These are phyloP conservation scores for Astrocystis sublimbata DNA, from an alignment of 495 filamentous ascomycete species.

Conservation along the genomic window DNA sequence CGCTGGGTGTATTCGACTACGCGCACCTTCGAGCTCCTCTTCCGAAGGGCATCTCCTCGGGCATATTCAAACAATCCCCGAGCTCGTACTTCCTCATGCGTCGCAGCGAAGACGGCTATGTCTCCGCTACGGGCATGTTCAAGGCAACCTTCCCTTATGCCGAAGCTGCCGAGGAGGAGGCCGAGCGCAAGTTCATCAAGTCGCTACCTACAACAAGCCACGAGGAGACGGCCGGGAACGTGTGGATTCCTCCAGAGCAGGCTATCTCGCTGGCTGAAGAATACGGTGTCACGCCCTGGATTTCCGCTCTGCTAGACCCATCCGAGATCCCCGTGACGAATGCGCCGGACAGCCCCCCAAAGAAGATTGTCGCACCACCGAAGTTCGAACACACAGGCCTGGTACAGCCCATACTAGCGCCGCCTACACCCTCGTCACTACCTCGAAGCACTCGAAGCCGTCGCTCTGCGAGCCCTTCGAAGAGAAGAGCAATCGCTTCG, in stretches of 20 bases:
- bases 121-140: conserved; percentile 99
- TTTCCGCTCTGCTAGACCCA: conserved; percentile 83
- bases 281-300: conserved; percentile 78
- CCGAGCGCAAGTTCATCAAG: conserved; percentile 86
- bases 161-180: conserved; percentile 76
- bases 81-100: conserved; percentile 97
- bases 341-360: conserved; percentile 50
- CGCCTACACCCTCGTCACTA: conserved; percentile 45
- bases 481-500: conserved; percentile 46
- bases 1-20: conserved; percentile 87
- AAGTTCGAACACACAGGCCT: conserved; percentile 53
- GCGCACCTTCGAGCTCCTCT: conserved; percentile 90
- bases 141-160: conserved; percentile 98
- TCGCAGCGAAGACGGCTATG: conserved; percentile 88
- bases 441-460: conserved; percentile 48
- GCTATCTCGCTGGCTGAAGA: conserved; percentile 84
- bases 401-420: conserved; percentile 41
- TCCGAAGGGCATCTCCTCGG: conserved; percentile 83
- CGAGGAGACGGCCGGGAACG: conserved; percentile 93
- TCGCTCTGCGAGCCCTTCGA: conserved; percentile 56
- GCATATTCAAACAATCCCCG: conserved; percentile 84
- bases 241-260: conserved; percentile 87
- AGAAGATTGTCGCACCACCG: conserved; percentile 71
- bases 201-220: conserved; percentile 71
- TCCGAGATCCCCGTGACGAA: conserved; percentile 57